A percentile compares a stretch with the other conserved stretches of the same genome.
phyloP scores from a whole-genome alignment of 2,329 filamentous ascomycete genomes.

The Colletotrichum sp. region DNA sequence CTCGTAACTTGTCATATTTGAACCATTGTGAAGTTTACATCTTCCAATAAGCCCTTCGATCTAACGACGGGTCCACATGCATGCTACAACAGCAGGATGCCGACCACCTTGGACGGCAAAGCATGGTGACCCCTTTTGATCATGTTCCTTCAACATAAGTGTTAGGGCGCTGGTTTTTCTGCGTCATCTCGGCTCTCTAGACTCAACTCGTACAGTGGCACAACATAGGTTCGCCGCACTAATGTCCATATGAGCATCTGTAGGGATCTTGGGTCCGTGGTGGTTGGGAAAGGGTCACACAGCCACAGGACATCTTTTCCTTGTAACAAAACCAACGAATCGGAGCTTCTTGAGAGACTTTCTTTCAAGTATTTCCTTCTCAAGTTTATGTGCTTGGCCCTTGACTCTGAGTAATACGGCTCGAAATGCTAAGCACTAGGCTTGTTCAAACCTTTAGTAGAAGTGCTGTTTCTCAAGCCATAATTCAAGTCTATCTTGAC shows the following conservation, averaged over 20 bases:
- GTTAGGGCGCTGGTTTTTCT: not conserved
- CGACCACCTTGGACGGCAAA: not conserved
- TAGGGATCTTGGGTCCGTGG: no score
- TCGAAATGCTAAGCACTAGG: no score
- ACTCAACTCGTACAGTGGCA: fast-evolving
- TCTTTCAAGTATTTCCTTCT: no score
- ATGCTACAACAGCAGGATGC: not conserved
- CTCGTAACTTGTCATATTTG: not conserved
- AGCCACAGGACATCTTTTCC: no score
- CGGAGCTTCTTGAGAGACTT: no score
- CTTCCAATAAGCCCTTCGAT: not conserved
- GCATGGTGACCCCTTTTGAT: not conserved
- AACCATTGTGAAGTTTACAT: fast-evolving
- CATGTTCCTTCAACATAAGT: not conserved
- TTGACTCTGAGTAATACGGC: no score
- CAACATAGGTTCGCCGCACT: not conserved
- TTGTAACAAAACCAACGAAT: no score
- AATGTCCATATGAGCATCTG: not conserved
- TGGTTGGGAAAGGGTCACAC: no score
- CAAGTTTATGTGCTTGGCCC: no score
- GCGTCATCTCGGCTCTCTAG: not conserved
- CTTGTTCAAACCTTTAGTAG: no score
- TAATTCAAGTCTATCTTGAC: no score
- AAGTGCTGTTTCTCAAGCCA: no score
- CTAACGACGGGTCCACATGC: not conserved